Evolutionary conservation across 768 basidiomycete species (phyloP), one percentile per base, ranked within the genome.

Genomic region (Lenzites betulinus): DNA sequence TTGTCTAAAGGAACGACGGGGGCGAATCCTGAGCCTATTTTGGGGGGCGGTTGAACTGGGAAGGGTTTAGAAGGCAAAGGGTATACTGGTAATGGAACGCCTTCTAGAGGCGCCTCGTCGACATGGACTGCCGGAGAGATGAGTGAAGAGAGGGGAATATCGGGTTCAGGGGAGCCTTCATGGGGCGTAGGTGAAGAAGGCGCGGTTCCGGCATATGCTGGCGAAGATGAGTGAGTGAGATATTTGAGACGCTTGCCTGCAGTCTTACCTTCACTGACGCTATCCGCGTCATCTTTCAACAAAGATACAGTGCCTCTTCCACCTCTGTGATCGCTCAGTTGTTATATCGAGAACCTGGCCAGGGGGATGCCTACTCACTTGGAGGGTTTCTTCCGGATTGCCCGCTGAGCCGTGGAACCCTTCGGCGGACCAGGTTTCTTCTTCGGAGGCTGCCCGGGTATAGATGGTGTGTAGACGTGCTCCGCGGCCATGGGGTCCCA

Each of bases 11-110:
- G 79, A 39, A 88, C 71, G 28, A 81, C 70, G 0, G 89, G 84
- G 13, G 90, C 89, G 64, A 88, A 87, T 12, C 90, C 89, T 7
- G 87, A 81, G 18, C 78, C 76, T n/a, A 92, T 86, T 75, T 92
- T 92, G 0, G 83, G 83, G 2, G 90, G 86, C 30, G 85, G 86
- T 66, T 90, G 89, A 13, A 93, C 91, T 0, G 89, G 86, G 75
- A 92, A 92, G 0, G 90, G 89, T 72, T 89, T 91, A n/a, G 85
- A 81, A 13, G 91, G 90, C 23, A 92, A 81, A 1, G 91, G 89
- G 63, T 92, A 93, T 28, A 86, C 73, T 3, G 91, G 91, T 2
- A 89, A 78, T 1, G 90, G 82, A 20, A 81, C 76, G 53, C 76
- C 82, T 52, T 89, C 84, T 43, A 89, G 76, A 41, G 79, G 82